Evolutionary conservation across 495 filamentous ascomycete species (phyloP).

Genomic region (Neurospora sp.): DNA sequence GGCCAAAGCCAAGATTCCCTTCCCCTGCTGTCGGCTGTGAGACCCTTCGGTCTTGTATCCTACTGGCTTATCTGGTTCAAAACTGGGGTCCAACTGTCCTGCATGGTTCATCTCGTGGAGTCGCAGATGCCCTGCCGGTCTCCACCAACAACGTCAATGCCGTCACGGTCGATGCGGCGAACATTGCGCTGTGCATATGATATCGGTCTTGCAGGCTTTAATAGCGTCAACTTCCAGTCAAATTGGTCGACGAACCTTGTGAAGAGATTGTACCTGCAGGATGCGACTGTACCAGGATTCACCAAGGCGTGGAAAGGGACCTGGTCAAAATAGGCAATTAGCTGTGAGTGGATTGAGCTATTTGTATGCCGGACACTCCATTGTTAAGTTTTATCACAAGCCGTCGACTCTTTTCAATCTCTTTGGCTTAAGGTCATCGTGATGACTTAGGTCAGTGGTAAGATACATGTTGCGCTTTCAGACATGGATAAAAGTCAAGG

Average conservation of each 20-base stretch:
- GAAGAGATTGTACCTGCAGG: neutral
- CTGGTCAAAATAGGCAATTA: neutral
- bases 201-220: neutral
- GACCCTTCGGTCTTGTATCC: constrained; percentile 13
- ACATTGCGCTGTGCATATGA: neutral
- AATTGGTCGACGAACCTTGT: neutral
- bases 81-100: neutral
- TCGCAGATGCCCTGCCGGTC: neutral
- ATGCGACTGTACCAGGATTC: neutral
- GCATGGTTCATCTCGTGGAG: constrained; percentile 10
- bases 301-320: neutral
- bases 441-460: neutral
- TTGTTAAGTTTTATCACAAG: too few relatives aligned
- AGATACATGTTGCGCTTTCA: neutral
- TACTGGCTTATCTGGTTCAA: constrained; percentile 11
- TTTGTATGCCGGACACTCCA: neutral
- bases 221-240: neutral
- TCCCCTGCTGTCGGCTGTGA: neutral
- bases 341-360: neutral
- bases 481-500: neutral
- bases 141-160: neutral
- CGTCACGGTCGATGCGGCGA: neutral
- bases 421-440: neutral
- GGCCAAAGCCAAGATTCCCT: neutral
- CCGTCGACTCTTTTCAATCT: neutral